These are phyloP conservation scores for Aureobasidium sp. DNA, from an alignment of 2,329 filamentous ascomycete species.

Conservation along the genomic window DNA sequence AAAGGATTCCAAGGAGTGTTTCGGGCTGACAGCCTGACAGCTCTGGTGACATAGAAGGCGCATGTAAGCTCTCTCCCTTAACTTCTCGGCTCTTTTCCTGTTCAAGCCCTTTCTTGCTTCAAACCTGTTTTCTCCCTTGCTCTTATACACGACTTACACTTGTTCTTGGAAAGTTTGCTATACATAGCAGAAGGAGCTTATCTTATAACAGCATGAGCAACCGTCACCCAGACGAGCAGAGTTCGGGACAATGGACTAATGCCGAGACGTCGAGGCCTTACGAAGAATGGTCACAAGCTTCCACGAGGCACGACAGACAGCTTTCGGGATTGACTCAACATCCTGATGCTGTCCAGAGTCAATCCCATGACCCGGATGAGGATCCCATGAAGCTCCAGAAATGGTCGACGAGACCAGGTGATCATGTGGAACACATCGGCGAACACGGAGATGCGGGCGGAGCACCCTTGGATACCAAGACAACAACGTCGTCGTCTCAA, in stretches of 20 bases:
- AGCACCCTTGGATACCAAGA: not conserved
- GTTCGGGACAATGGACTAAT: not conserved
- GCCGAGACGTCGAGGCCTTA: not conserved
- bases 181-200: not conserved
- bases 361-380: not conserved
- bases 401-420: constrained; percentile 7
- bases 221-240: not conserved
- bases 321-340: not conserved
- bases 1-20: not conserved
- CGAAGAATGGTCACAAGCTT: constrained; percentile 1
- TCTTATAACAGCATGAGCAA: not conserved
- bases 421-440: constrained; percentile 7
- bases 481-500: constrained; percentile 11
- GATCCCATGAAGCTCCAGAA: constrained; percentile 1
- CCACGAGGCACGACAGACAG: not conserved
- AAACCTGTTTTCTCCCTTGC: not conserved
- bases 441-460: constrained; percentile 1
- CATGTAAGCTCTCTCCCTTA: not conserved
- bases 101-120: not conserved
- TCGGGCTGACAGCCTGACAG: not conserved
- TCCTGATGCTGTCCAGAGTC: not conserved
- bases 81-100: not conserved
- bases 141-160: not conserved
- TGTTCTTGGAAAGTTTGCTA: not conserved
- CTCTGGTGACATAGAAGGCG: constrained; percentile 9